phyloP scores from a whole-genome alignment of 2,329 filamentous ascomycete genomes.

The Sporothrix protearum region DNA sequence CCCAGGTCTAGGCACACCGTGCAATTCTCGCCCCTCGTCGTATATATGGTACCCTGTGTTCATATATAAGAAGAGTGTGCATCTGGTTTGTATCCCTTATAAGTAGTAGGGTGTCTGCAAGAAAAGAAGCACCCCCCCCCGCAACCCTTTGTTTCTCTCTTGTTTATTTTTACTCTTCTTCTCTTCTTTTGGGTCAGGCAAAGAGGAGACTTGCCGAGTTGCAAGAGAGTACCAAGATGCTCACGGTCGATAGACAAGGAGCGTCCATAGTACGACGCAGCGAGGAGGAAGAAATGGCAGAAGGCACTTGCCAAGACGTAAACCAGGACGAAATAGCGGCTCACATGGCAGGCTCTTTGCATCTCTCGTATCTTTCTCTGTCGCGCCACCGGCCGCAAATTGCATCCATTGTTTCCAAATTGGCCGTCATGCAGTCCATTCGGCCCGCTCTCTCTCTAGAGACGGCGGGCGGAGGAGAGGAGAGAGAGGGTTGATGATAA shows the following conservation, averaged over 20 bases:
- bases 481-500: not conserved
- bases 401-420: conserved; percentile 1
- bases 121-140: not conserved
- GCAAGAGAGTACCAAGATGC: conserved; percentile 14
- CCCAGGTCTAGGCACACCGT: not conserved
- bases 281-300: not conserved
- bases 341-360: not conserved
- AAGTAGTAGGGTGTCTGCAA: conserved; percentile 3
- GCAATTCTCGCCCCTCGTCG: conserved; percentile 3
- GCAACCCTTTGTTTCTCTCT: not conserved
- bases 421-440: conserved; percentile 15
- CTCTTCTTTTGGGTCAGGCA: not conserved
- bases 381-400: conserved; percentile 11
- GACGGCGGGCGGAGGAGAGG: not conserved
- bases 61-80: conserved; percentile 18
- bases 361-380: not conserved
- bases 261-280: not conserved
- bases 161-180: not conserved
- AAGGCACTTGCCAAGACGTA: conserved; percentile 6
- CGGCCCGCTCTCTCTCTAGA: conserved; percentile 18
- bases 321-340: conserved; percentile 16
- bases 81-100: not conserved
- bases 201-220: not conserved
- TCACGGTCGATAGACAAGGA: not conserved
- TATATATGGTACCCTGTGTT: conserved; percentile 3